These are phyloP conservation scores for Aspergillus pseudoterreus DNA, from an alignment of 2,329 filamentous ascomycete genomes.

Conservation along the genomic window DNA sequence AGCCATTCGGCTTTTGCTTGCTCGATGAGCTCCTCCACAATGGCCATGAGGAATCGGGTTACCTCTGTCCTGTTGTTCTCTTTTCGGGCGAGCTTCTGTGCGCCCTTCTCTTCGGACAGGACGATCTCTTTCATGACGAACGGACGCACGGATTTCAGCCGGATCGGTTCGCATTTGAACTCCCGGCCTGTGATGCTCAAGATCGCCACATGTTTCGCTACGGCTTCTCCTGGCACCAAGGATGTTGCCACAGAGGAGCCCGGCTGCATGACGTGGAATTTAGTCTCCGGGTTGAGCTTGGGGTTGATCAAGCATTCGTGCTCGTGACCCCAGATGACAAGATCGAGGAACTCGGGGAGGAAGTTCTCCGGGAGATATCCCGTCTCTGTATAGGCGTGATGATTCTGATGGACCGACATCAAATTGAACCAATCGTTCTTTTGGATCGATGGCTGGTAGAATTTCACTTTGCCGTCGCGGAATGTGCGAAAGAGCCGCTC, in stretches of 20 bases:
- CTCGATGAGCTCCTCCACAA: conserved; percentile 83
- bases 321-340: conserved; percentile 96
- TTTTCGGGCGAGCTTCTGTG: conserved; percentile 73
- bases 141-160: conserved; percentile 82
- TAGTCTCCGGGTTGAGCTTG: conserved; percentile 74
- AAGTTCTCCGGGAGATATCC: conserved; percentile 94
- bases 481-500: conserved; percentile 94
- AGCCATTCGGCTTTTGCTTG: conserved; percentile 80
- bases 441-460: conserved; percentile 78
- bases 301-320: conserved; percentile 94
- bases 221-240: conserved; percentile 81
- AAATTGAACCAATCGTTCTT: conserved; percentile 93
- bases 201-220: conserved; percentile 85
- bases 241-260: conserved; percentile 96
- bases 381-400: conserved; percentile 85
- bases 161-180: conserved; percentile 75
- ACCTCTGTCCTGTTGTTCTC: conserved; percentile 80
- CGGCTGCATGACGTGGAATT: conserved; percentile 95
- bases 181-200: conserved; percentile 77
- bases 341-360: conserved; percentile 82
- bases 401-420: conserved; percentile 93
- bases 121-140: conserved; percentile 84
- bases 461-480: conserved; percentile 86
- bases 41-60: conserved; percentile 68
- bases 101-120: conserved; percentile 69